Conservation (phyloP, 257 asterid genomes). For the Solanum boliviense region DNA sequence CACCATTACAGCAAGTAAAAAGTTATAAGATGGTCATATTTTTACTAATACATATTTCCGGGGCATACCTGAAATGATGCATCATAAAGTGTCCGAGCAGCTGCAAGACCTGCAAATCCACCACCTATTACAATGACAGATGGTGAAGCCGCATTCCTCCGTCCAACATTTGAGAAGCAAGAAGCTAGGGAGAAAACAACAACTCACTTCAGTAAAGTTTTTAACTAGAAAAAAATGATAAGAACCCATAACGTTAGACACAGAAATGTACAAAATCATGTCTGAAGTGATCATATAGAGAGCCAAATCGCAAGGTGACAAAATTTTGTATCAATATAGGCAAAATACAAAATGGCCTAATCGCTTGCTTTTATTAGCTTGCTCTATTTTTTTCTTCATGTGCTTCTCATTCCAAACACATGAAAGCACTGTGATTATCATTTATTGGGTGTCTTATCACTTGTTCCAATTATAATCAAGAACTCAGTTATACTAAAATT, state of each 20-base stretch:
- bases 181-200: constrained; percentile 20
- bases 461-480: not conserved
- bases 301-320: not conserved
- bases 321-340: not conserved
- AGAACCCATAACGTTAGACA: not conserved
- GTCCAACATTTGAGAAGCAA: constrained; percentile 44
- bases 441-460: not conserved
- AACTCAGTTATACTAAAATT: not conserved
- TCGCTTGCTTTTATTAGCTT: not conserved
- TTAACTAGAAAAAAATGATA: not conserved
- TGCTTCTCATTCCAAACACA: not conserved
- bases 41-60: not conserved
- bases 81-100: constrained; percentile 84
- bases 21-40: not conserved
- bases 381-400: not conserved
- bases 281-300: not conserved
- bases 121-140: constrained; percentile 84
- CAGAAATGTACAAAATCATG: not conserved
- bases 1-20: not conserved
- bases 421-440: not conserved
- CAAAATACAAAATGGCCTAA: not conserved
- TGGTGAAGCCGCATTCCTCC: constrained; percentile 41
- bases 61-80: constrained; percentile 64
- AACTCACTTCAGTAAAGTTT: not conserved
- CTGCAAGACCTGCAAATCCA: constrained; percentile 87